A percentile compares a stretch with the other conserved stretches of the same genome.
phyloP scores from a whole-genome alignment of 768 basidiomycete species.

The Phlebiopsis flavidoalba region DNA sequence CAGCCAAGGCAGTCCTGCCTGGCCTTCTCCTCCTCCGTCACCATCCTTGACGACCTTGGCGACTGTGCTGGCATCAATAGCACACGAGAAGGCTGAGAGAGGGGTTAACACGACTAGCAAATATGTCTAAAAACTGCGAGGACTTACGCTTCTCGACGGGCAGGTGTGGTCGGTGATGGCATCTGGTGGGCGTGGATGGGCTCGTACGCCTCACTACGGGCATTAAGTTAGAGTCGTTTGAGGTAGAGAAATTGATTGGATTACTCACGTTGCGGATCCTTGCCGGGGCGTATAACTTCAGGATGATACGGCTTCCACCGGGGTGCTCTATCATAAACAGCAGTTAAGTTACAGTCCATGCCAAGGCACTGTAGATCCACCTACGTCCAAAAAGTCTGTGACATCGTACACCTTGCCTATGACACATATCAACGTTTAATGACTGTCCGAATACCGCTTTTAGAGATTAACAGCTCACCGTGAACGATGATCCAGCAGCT shows the following conservation, averaged over 20 bases:
- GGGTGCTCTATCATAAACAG: neutral
- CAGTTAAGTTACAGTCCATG: neutral
- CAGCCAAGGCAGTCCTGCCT: slow-evolving; percentile 55
- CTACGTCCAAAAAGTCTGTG: slow-evolving; percentile 34
- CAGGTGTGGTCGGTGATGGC: slow-evolving; percentile 73
- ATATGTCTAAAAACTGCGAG: neutral
- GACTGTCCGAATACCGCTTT: neutral
- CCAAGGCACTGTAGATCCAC: neutral
- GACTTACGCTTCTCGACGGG: slow-evolving; percentile 63
- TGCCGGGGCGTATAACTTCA: slow-evolving; percentile 55
- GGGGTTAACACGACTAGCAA: neutral
- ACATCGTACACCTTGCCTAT: slow-evolving; percentile 36
- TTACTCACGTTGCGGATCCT: slow-evolving; percentile 34
- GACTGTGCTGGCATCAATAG: slow-evolving; percentile 64
- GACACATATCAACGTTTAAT: neutral
- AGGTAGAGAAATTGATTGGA: neutral
- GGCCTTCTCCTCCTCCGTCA: slow-evolving; percentile 68
- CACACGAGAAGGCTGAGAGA: slow-evolving; percentile 50
- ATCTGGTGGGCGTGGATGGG: slow-evolving; percentile 87
- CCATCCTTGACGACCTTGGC: slow-evolving; percentile 52
- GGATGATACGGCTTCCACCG: slow-evolving; percentile 35
- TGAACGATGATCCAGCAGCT: slow-evolving; percentile 86
- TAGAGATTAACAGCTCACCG: slow-evolving; percentile 20
- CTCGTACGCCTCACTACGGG: slow-evolving; percentile 57
- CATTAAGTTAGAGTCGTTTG: neutral